These are phyloP conservation scores for Coprinellus aureogranulatus DNA, from an alignment of 768 basidiomycete genomes.

Conservation along the genomic window DNA sequence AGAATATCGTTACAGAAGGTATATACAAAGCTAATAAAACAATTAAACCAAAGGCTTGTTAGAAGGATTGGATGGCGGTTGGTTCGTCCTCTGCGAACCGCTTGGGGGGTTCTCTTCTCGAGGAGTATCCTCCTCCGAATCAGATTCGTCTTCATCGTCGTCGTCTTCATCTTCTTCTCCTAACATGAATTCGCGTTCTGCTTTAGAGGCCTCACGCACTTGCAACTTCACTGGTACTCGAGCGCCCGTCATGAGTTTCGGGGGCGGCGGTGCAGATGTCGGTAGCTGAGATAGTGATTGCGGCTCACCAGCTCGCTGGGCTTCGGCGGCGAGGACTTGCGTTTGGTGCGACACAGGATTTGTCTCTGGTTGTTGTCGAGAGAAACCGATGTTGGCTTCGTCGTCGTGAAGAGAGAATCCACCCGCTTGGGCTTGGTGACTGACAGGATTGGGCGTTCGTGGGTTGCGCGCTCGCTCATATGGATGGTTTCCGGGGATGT, in stretches of 20 bases:
- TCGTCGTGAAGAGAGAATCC: conserved; percentile 13
- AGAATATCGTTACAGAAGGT: not conserved
- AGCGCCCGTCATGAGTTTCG: conserved; percentile 4
- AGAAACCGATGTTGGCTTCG: conserved; percentile 5
- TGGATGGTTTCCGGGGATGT: conserved; percentile 13
- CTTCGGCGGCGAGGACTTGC: conserved; percentile 27
- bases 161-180: conserved; percentile 24
- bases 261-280: conserved; percentile 16
- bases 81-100: not conserved
- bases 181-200: conserved; percentile 38
- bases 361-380: conserved; percentile 22
- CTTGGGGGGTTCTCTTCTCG: not conserved
- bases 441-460: conserved; percentile 34
- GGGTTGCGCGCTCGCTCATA: conserved; percentile 8
- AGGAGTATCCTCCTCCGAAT: conserved; percentile 1
- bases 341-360: conserved; percentile 46
- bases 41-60: not conserved
- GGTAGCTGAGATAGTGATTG: conserved; percentile 9
- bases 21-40: not conserved
- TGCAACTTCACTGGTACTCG: conserved; percentile 4
- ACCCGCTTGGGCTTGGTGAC: conserved; percentile 36
- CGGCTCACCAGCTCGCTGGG: conserved; percentile 9
- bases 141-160: conserved; percentile 6
- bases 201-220: conserved; percentile 16
- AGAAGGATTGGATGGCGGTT: not conserved